A percentile compares a stretch with the other conserved stretches of the same genome.
Conservation (phyloP, 2,329 filamentous ascomycete species). For the Dendrostoma leiphaemia region DNA sequence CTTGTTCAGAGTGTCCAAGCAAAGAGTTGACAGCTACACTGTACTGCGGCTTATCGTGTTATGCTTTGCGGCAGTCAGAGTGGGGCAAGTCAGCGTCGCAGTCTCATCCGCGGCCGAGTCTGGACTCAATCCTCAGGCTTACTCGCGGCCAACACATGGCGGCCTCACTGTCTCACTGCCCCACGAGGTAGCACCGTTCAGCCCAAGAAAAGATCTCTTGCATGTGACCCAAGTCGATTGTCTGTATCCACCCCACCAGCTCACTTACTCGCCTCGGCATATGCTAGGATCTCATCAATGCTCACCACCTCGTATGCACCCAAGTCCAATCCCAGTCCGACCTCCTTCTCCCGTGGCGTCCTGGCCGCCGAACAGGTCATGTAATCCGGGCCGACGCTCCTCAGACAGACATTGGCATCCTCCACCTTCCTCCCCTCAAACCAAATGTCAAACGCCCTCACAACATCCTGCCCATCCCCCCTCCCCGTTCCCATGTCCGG, state of each 20-base stretch:
- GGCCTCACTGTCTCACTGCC: too few species aligned
- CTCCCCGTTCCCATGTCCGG: slow-evolving; percentile 18
- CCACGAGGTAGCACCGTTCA: too few species aligned
- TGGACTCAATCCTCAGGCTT: too few species aligned
- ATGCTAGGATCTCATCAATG: slow-evolving; percentile 43
- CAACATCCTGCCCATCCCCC: slow-evolving; percentile 31
- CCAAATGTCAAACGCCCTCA: slow-evolving; percentile 35
- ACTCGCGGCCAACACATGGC: too few species aligned
- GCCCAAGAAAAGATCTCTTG: too few species aligned
- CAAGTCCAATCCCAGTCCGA: slow-evolving; percentile 37
- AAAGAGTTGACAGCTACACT: too few species aligned
- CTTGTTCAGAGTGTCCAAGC: too few species aligned
- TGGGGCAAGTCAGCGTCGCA: too few species aligned
- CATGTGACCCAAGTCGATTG: too few species aligned
- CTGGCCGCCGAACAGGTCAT: slow-evolving; percentile 54
- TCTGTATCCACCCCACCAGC: slow-evolving; percentile 1
- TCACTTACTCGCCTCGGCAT: slow-evolving; percentile 37
- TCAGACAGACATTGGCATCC: slow-evolving; percentile 41
- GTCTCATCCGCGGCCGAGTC: too few species aligned
- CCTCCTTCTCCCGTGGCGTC: slow-evolving; percentile 34
- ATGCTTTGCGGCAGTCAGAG: too few species aligned
- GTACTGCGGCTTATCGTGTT: too few species aligned
- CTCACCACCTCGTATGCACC: slow-evolving; percentile 41
- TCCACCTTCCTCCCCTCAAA: slow-evolving; percentile 38
- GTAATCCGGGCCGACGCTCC: slow-evolving; percentile 46